Percentiles rank a stretch among this genome's conserved stretches.
Conservation (phyloP, 1,139 yeast species). For the Pichia sp. region DNA sequence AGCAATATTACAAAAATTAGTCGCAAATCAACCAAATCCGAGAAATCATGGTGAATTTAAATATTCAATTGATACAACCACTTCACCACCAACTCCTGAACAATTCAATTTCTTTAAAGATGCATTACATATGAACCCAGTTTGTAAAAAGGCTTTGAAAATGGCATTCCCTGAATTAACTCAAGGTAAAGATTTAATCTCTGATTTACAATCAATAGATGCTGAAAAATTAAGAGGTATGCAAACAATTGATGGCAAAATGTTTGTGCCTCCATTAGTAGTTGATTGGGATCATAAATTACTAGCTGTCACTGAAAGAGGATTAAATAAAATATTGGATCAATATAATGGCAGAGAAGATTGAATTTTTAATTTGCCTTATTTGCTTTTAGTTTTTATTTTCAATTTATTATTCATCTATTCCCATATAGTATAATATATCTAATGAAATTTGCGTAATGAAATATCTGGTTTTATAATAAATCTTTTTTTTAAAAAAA, state of each 20-base stretch:
- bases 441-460: too few relatives aligned
- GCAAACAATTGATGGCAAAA: constrained; percentile 5
- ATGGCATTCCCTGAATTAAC: constrained; percentile 25
- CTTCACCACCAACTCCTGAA: constrained; percentile 25
- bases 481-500: too few relatives aligned
- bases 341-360: constrained; percentile 19
- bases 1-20: constrained; percentile 3
- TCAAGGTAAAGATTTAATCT: constrained; percentile 14
- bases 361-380: neutral
- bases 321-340: constrained; percentile 25
- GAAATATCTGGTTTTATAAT: too few relatives aligned
- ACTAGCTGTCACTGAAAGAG: constrained; percentile 44
- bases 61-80: constrained; percentile 23
- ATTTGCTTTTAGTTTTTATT: too few relatives aligned
- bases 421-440: too few relatives aligned
- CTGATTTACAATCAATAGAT: constrained; percentile 18
- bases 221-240: constrained; percentile 18
- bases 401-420: too few relatives aligned
- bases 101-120: constrained; percentile 26
- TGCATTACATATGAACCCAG: constrained; percentile 23
- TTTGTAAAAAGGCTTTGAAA: constrained; percentile 24
- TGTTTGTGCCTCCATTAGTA: constrained; percentile 41
- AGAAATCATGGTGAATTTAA: constrained; percentile 12
- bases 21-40: constrained; percentile 8
- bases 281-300: constrained; percentile 51